Conservation (phyloP, 805 yeast species). For the Cyberlindnera amylophila region DNA sequence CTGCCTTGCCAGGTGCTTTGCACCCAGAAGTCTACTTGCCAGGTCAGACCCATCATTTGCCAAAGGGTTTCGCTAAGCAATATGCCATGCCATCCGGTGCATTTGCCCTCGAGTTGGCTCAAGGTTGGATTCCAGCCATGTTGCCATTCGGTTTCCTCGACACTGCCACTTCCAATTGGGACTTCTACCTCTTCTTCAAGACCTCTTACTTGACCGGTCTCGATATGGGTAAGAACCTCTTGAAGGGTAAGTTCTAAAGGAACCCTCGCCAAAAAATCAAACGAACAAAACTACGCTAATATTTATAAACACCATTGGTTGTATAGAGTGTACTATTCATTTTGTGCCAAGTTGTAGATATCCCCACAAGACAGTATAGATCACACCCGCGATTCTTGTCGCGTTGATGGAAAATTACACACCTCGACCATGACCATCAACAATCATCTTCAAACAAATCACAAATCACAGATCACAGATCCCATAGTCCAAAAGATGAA, state of each 20-base stretch:
- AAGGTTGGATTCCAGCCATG: constrained; percentile 99
- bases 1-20: constrained; percentile 63
- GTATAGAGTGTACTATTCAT: no score
- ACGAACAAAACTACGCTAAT: no score
- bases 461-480: no score
- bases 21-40: constrained; percentile 72
- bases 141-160: constrained; percentile 92
- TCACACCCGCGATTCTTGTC: background rate
- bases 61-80: constrained; percentile 74
- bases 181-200: constrained; percentile 58
- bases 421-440: background rate
- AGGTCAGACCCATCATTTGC: constrained; percentile 81
- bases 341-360: no score
- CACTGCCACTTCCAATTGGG: constrained; percentile 75
- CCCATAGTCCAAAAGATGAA: no score
- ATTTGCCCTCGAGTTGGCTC: constrained; percentile 92
- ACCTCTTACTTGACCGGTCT: constrained; percentile 73
- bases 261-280: no score
- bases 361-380: no score
- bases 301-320: no score
- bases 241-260: constrained; percentile 63
- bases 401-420: background rate
- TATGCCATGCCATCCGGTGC: constrained; percentile 79
- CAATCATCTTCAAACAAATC: no score
- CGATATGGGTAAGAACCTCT: constrained; percentile 70